These are phyloP conservation scores for Fraxinus floribunda DNA, from an alignment of 305 asterid genomes.

Conservation along the genomic window DNA sequence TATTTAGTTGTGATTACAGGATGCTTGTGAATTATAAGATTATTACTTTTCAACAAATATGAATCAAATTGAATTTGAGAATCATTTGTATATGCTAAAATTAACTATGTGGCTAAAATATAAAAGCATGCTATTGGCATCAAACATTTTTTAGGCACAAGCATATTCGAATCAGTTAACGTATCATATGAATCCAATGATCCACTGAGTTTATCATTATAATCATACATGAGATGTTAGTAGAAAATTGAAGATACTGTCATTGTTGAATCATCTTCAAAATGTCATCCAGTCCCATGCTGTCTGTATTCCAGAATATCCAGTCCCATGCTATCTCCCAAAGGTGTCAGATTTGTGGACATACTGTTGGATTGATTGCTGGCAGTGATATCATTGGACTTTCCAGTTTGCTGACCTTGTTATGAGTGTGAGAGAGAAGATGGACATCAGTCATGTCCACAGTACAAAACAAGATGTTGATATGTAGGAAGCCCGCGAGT, in stretches of 20 bases:
- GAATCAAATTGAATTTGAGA: not conserved
- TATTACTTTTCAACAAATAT: not conserved
- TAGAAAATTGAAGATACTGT: not conserved
- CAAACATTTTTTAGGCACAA: not conserved
- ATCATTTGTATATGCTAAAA: not conserved
- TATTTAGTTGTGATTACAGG: not conserved
- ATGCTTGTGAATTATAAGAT: not conserved
- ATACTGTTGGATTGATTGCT: conserved; percentile 30
- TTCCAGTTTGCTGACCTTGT: conserved; percentile 71
- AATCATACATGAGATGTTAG: not conserved
- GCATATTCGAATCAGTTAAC: not conserved
- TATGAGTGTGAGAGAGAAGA: conserved; percentile 72
- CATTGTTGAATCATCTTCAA: not conserved
- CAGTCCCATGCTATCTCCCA: too few relatives aligned
- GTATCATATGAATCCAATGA: not conserved
- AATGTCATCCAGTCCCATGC: not conserved
- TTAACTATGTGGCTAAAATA: not conserved
- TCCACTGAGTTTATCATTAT: not conserved
- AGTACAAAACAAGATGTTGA: too few relatives aligned
- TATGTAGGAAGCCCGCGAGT: conserved; percentile 57
- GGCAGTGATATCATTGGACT: conserved; percentile 52
- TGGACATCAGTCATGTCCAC: conserved; percentile 40
- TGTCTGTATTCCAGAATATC: not conserved
- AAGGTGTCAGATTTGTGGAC: too few relatives aligned
- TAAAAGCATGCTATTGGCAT: not conserved